Base-by-base conservation (phyloP, 345 rosid species). In the Rhizophora apiculata region DNA sequence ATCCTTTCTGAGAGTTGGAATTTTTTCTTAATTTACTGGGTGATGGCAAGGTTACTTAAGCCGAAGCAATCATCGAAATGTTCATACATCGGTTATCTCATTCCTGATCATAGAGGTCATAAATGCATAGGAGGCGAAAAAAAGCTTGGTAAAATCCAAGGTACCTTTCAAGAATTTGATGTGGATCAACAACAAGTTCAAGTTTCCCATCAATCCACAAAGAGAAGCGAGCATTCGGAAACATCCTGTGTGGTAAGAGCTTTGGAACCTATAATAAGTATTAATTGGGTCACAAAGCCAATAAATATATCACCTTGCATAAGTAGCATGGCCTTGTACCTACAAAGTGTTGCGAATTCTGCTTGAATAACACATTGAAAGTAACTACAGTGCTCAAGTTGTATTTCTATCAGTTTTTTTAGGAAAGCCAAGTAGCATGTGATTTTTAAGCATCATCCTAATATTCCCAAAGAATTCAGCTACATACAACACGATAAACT, bases 141-240 rank as follows among this genome's bases (percentile, higher is more conserved):
- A 15, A 13, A 2, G 16, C 16, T 43, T 36, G 43, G 10, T 54
- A 57, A 54, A 55, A 39, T 20, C 11, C 26, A 24, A 29, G 37
- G 72, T 77, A 90, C 98, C 99, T 95, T 77, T 95, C 99, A 68
- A 95, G 92, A 80, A 96, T 92, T 80, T 90, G 99, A 82, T 90
- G 85, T 29, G 99, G 98, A 85, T 96, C 98, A 9, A 82, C 92
- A 2, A 90, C 85, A 72, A 96, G 95, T 85, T 96, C 97, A 72
- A 92, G 97, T 75, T 96, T 96, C 72, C 99, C 99, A 75, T 96
- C 99, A 68, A 96, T 85, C 99, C 98, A 96, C 59, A 96, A 39
- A 60, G 99, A 96, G 81, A 81, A 92, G 63, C 96, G 95, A 62
- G 95, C 91, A 80, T 85, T 90, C 5, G 98, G 99, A 79, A 96